A percentile compares a stretch with the other conserved stretches of the same genome.
These are phyloP conservation scores for Sinapis alba DNA, from an alignment of 441 rosid species.

Conservation along the genomic window DNA sequence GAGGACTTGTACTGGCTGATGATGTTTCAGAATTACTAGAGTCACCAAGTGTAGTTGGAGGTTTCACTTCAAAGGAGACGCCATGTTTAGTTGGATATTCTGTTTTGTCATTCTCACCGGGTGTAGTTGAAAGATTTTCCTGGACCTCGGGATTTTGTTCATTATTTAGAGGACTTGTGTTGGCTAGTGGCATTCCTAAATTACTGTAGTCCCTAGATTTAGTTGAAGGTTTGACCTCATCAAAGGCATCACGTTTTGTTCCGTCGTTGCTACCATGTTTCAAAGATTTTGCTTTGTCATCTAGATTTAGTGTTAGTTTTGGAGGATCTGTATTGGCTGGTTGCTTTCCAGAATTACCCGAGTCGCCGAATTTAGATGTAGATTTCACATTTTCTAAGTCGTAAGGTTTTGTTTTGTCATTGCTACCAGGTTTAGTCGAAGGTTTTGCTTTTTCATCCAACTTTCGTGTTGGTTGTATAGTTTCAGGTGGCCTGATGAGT, in stretches of 20 bases:
- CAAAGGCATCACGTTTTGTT: background rate
- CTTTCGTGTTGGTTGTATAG: background rate
- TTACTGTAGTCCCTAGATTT: background rate
- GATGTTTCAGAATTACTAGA: background rate
- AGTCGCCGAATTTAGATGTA: background rate
- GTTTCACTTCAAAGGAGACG: background rate
- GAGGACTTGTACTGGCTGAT: background rate
- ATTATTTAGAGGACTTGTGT: background rate
- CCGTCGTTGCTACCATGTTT: background rate
- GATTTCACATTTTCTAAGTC: background rate
- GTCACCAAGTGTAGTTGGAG: background rate
- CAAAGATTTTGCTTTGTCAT: background rate
- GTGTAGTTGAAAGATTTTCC: background rate
- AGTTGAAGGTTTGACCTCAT: background rate
- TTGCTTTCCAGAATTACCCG: background rate
- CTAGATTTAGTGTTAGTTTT: background rate
- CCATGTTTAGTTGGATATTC: background rate
- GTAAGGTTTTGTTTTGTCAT: background rate
- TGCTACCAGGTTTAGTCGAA: background rate
- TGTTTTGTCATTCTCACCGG: background rate
- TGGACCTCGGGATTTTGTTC: background rate
- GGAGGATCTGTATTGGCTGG: background rate
- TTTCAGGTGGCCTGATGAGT: background rate
- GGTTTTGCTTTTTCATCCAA: background rate
- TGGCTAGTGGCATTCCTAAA: background rate